A percentile compares a stretch with the other conserved stretches of the same genome.
Conservation (phyloP, 345 rosid genomes). For the Orychophragmus violaceus region DNA sequence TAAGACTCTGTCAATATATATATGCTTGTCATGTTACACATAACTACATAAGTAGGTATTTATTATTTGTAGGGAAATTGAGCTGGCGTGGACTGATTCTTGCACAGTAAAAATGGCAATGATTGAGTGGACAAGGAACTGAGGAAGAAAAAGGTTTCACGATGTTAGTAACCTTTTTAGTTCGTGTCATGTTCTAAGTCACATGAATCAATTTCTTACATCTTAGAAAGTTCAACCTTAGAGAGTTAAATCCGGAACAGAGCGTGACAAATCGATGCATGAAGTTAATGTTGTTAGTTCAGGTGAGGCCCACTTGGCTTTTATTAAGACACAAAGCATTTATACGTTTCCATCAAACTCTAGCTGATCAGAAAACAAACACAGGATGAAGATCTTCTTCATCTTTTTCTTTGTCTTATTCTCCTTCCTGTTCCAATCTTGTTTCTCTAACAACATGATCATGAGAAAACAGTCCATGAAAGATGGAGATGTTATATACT, state of each 20-base stretch:
- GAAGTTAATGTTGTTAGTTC: conserved; percentile 24
- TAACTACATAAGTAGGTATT: not conserved
- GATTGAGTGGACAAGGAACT: conserved; percentile 2
- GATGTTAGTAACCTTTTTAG: not conserved
- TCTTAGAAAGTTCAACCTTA: conserved; percentile 1
- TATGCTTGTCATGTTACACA: conserved; percentile 1
- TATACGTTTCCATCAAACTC: conserved; percentile 15
- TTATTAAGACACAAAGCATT: conserved; percentile 4
- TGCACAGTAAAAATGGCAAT: conserved; percentile 15
- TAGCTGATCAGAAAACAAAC: conserved; percentile 13
- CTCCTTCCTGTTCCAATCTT: conserved; percentile 11
- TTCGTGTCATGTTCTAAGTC: conserved; percentile 27
- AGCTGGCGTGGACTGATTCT: conserved; percentile 19
- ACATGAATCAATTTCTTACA: conserved; percentile 25
- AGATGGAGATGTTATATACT: conserved; percentile 46
- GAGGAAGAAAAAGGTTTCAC: conserved; percentile 16
- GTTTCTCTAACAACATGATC: conserved; percentile 28
- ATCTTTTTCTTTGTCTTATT: conserved; percentile 16
- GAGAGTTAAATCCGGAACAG: conserved; percentile 4
- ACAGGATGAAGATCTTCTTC: conserved; percentile 17
- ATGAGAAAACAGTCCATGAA: conserved; percentile 24
- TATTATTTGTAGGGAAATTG: not conserved
- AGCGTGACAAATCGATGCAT: not conserved
- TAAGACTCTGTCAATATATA: too few species aligned
- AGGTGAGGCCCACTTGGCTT: conserved; percentile 11